Conservation (phyloP, 371 early-diverging fungal genomes). For the Mucor plumbeus region DNA sequence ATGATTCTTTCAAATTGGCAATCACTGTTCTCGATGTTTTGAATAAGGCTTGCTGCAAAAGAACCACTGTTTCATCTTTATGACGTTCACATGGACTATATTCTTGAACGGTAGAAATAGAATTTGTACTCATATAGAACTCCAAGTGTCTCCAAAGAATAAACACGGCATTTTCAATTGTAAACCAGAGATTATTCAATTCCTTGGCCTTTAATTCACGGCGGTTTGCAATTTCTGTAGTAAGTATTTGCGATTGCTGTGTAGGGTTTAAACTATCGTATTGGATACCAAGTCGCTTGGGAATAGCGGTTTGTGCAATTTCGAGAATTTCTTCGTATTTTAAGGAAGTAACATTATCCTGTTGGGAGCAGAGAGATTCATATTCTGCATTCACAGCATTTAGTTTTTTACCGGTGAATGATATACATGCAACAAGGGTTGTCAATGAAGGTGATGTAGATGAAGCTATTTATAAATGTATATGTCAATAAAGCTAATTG, state of each 20-base stretch:
- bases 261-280: slow-evolving; percentile 38
- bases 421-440: slow-evolving; percentile 32
- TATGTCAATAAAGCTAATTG: background rate
- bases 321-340: slow-evolving; percentile 43
- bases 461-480: slow-evolving; percentile 17
- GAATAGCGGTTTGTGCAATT: slow-evolving; percentile 37
- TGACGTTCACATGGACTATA: slow-evolving; percentile 32
- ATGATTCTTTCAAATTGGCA: slow-evolving; percentile 20
- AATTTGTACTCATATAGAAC: slow-evolving; percentile 30
- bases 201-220: slow-evolving; percentile 26
- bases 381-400: slow-evolving; percentile 24
- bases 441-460: slow-evolving; percentile 35
- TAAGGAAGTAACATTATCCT: slow-evolving; percentile 32
- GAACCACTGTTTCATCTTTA: slow-evolving; percentile 23
- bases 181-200: slow-evolving; percentile 29
- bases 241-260: slow-evolving; percentile 38
- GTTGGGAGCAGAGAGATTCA: slow-evolving; percentile 28
- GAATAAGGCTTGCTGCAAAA: slow-evolving; percentile 32
- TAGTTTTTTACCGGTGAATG: slow-evolving; percentile 24
- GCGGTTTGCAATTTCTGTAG: slow-evolving; percentile 30
- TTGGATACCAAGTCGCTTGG: slow-evolving; percentile 29
- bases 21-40: slow-evolving; percentile 34
- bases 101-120: slow-evolving; percentile 12
- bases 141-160: slow-evolving; percentile 47
- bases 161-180: slow-evolving; percentile 32